Base-by-base conservation (phyloP, 768 basidiomycete species). In the Agaricus subrufescens region DNA sequence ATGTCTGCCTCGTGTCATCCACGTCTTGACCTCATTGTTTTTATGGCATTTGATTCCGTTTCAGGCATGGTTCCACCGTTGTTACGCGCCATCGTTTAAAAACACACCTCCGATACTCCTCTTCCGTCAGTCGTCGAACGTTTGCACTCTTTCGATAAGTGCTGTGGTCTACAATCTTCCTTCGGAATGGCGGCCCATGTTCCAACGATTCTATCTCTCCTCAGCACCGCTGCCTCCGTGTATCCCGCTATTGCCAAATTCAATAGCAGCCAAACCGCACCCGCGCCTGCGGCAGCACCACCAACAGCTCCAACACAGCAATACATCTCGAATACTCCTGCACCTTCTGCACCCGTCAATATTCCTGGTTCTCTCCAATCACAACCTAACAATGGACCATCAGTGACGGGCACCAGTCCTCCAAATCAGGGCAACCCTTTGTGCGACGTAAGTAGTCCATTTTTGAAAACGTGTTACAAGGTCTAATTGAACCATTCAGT, bases 381-480 rank as follows among this genome's bases (percentile, higher is more conserved):
- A 47, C 62, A 63, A 38, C 67, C 65, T 25, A 58, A 65, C 23
- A 68, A 57, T 56, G 58, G 53, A 52, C 57, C 64, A 31, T 57
- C 61, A 43, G 44, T 63, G 25, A 61, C 58, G 34, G 61, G 59
- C 29, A 70, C 60, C 57, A 66, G 70, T 30, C 69, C 71, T 25
- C 58, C 63, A 25, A 68, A 63, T 52, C 64, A 67, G 44, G 60
- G 69, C 46, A 68, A 71, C 12, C 71, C 64, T 47, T 67, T 82
- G 38, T 86, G 84, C 67, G 76, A 83, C 61, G 83, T 85, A 62
- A 54, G 76, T 68, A 11, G 25, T 46, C 29, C 23, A 45, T 57
- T 46, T 58, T 7, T 49, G 40, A 58, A 42, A 49, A 43, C 40
- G 40, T 19, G 40, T 19, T 42, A 11, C 7, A 8, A 7, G 7